Percentiles rank a stretch among this genome's conserved stretches.
These are phyloP conservation scores for Clavispora vitiphila DNA, from an alignment of 805 yeast genomes.

Conservation along the genomic window DNA sequence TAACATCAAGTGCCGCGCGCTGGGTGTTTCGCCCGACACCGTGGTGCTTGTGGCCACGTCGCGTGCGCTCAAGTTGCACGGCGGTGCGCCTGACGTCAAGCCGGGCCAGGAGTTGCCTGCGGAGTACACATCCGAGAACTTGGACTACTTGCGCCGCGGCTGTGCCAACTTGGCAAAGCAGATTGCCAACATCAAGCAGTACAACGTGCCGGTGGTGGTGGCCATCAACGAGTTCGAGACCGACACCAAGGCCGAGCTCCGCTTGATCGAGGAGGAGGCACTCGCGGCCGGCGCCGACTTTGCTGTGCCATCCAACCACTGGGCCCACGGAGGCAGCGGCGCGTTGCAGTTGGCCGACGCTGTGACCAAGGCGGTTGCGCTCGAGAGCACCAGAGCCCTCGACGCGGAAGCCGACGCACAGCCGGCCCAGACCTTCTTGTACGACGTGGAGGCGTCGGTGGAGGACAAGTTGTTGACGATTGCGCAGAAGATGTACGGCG, in stretches of 20 bases:
- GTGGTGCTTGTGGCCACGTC: constrained; percentile 95
- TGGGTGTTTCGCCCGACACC: constrained; percentile 82
- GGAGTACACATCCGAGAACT: constrained; percentile 76
- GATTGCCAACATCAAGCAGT: constrained; percentile 75
- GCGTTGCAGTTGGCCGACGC: constrained; percentile 81
- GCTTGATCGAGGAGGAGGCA: constrained; percentile 73
- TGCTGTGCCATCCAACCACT: constrained; percentile 87
- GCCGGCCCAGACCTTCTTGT: constrained; percentile 48
- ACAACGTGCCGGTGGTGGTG: constrained; percentile 89
- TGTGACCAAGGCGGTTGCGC: constrained; percentile 64
- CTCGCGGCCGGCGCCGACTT: constrained; percentile 87
- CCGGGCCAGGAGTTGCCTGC: constrained; percentile 86
- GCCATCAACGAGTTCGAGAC: constrained; percentile 86
- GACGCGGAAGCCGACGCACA: constrained; percentile 5
- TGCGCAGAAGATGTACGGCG: constrained; percentile 91
- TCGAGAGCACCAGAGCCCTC: constrained; percentile 20
- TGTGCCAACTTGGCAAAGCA: constrained; percentile 88
- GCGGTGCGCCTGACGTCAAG: constrained; percentile 95
- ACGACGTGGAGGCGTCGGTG: constrained; percentile 65
- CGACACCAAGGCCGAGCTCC: constrained; percentile 78
- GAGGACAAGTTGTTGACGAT: constrained; percentile 76
- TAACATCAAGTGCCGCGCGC: constrained; percentile 91
- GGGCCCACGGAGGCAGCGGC: constrained; percentile 95
- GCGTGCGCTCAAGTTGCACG: constrained; percentile 93
- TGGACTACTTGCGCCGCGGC: constrained; percentile 72